Base-by-base conservation (phyloP, 805 yeast species). In the Monosporozyma aerobia region DNA sequence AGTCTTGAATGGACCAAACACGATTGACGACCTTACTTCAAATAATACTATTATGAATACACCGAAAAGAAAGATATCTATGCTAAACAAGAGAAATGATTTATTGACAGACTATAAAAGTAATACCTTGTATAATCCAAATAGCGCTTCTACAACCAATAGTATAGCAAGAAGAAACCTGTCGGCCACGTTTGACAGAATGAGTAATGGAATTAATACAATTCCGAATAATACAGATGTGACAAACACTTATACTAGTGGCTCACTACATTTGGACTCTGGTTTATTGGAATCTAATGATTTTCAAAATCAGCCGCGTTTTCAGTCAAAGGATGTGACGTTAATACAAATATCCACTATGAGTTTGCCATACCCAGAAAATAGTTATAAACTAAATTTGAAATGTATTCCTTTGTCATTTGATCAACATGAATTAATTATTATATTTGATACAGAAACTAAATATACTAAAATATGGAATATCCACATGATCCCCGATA, bases 251-350 rank as follows among this genome's bases (percentile, higher is more conserved):
- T 25, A 30, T 19, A 39, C 14, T 19, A 40, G 19, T 7, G 22
- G 19, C 29, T 25, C 40, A 16, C 22, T 30, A 29, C 40, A 47
- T 25, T 11, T 22, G 14, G 40, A 30, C 19, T 14, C 49, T 2
- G 40, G 49, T 11, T 27, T 50, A 14, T 33, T 39, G 23, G 39
- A 32, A 32, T 30, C 50, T n/a, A 13, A 27, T 39, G 40, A 47
- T 30, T 19, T 14, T 3, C 52, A 50, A 44, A 39, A 43, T 27
- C 51, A 32, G 22, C 16, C 32, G 6, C 8, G 44, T 29, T 41
- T 56, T 1, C 48, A 49, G 32, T 68, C 82, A 41, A 87, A 85
- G 58, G 95, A 88, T 63, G 76, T 84, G 60, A 82, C 84, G n/a
- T 69, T 87, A 54, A 80, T 90, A 0, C 79, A 77, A 60, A 66